Conservation (phyloP, 2,329 filamentous ascomycete species). For the Leptographium radiaticola region DNA sequence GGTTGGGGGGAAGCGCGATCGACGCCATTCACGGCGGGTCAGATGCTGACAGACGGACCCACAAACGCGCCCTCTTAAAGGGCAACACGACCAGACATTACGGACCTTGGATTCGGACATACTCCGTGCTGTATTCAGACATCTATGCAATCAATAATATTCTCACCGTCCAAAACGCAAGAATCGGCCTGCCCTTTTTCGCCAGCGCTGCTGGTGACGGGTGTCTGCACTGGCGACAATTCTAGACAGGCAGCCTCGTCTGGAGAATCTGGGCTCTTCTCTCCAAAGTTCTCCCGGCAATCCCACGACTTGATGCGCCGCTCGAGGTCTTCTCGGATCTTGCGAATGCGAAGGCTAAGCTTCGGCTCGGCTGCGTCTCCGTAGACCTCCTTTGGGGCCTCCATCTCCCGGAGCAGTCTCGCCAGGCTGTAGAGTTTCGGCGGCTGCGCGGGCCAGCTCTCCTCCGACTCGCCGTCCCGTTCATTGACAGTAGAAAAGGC, state of each 20-base stretch:
- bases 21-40: background rate
- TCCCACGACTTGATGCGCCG: slow-evolving; percentile 3
- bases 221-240: too few relatives aligned
- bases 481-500: background rate
- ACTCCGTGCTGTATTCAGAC: background rate
- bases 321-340: slow-evolving; percentile 5
- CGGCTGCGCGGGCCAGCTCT: background rate
- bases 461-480: background rate
- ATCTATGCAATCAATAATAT: too few relatives aligned
- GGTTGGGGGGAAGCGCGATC: slow-evolving; percentile 6
- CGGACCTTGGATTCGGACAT: background rate
- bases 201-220: too few relatives aligned
- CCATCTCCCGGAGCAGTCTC: background rate
- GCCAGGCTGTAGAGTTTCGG: background rate
- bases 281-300: background rate
- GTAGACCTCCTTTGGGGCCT: background rate
- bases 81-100: background rate
- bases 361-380: background rate
- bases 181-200: background rate
- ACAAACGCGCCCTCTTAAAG: background rate
- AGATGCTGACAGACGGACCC: background rate
- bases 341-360: slow-evolving; percentile 6
- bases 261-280: background rate
- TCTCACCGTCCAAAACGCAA: background rate
- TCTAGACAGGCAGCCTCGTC: background rate